These are phyloP conservation scores for Pestalotiopsis sp. DNA, from an alignment of 2,329 filamentous ascomycete species.

Conservation along the genomic window DNA sequence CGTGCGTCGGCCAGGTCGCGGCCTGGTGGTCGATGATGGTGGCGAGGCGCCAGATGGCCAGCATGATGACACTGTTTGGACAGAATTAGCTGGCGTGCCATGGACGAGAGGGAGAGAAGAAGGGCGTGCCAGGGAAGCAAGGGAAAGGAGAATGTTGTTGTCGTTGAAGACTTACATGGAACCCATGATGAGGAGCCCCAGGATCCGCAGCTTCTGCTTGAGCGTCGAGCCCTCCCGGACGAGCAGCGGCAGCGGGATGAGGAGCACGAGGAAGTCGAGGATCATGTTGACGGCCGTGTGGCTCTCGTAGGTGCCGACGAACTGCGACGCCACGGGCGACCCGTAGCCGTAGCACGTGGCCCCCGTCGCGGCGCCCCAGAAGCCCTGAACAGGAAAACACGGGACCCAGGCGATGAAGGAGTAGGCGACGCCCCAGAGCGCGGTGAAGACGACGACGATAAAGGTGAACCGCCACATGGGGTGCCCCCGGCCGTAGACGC, in stretches of 20 bases:
- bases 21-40: conserved; percentile 32
- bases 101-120: too few relatives aligned
- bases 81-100: too few relatives aligned
- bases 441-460: conserved; percentile 27
- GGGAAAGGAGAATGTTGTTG: too few relatives aligned
- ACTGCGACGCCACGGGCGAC: conserved; percentile 23
- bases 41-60: conserved; percentile 34
- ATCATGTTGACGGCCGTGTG: conserved; percentile 35
- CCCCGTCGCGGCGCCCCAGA: conserved; percentile 19
- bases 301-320: conserved; percentile 33
- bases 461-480: conserved; percentile 22
- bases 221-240: conserved; percentile 2
- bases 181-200: conserved; percentile 12
- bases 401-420: conserved; percentile 33
- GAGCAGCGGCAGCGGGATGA: conserved; percentile 10
- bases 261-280: conserved; percentile 26
- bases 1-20: conserved; percentile 32
- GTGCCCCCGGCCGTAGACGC: conserved; percentile 22
- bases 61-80: conserved; percentile 24
- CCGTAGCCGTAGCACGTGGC: conserved; percentile 33
- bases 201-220: conserved; percentile 7
- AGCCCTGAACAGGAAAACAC: conserved; percentile 25
- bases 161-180: conserved; percentile 3
- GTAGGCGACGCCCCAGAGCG: conserved; percentile 31
- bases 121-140: too few relatives aligned